Base-by-base conservation (phyloP, 2,329 filamentous ascomycete genomes). In the Diaporthe australafricana region DNA sequence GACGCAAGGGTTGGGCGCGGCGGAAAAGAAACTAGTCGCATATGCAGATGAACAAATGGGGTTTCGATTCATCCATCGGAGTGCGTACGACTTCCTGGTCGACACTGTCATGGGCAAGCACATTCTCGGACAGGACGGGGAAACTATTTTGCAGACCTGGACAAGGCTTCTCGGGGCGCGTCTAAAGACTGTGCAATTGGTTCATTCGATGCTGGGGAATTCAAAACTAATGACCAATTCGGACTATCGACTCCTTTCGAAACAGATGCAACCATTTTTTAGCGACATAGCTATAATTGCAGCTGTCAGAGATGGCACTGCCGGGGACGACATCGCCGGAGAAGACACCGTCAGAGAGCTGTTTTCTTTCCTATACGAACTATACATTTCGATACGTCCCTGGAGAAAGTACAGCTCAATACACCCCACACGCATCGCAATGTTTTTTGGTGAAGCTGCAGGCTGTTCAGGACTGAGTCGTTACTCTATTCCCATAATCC, bases 41-140 rank as follows among this genome's bases (percentile, higher is more conserved):
- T 27, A 35, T 17, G n/a, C 22, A 7, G 22, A 57, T 17, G n/a
- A 20, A 25, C 2, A 3, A 0, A 6, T 20, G 3, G 38, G 8
- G 12, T 62, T 62, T n/a, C 9, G 1, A 1, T 60, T 69, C 16
- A 22, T 69, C 8, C 66, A 69, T 20, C 40, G 66, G 20, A 56
- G 48, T 38, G 52, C 66, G 5, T 48, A 55, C 22, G 63, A 38
- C 8, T 68, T 78, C 30, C 80, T 78, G 47, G 73, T 25, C 38
- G 52, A 62, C 25, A 50, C 50, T 1, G 20, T 40, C 2, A 50
- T 30, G 8, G 66, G 66, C 2, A n/a, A 45, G 25, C 8, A 32
- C 8, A 67, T 67, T 32, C 40, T 62, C 9, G 7, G 3, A 1
- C 11, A 62, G 20, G 17, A 22, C 1, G 25, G n/a, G n/a, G n/a